phyloP scores from a whole-genome alignment of 2,329 filamentous ascomycete species.

The Neonectria ditissima region DNA sequence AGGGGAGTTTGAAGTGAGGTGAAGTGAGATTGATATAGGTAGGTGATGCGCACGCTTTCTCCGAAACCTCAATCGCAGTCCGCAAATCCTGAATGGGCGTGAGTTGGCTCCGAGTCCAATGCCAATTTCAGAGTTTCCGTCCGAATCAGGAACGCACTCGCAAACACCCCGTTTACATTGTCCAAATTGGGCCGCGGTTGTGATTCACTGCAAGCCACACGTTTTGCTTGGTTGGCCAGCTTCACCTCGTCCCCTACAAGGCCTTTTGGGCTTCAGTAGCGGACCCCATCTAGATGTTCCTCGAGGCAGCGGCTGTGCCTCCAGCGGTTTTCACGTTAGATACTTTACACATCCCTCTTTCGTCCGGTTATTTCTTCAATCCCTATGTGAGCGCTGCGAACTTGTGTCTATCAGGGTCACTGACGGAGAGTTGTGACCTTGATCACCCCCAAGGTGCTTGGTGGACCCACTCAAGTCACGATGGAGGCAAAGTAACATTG shows the following conservation, averaged over 20 bases:
- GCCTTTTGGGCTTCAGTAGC: not conserved
- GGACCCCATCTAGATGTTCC: not conserved
- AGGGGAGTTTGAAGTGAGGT: not conserved
- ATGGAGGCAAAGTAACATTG: not conserved
- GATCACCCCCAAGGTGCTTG: not conserved
- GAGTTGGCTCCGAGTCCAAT: not conserved
- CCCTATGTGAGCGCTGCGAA: not conserved
- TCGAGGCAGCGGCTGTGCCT: not conserved
- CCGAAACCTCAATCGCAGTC: not conserved
- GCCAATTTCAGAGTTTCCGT: not conserved
- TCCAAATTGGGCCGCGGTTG: not conserved
- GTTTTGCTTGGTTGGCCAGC: not conserved
- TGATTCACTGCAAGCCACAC: not conserved
- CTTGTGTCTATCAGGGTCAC: not conserved
- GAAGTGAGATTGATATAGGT: not conserved
- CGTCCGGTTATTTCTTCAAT: not conserved
- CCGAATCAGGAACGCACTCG: not conserved
- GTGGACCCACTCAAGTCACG: not conserved
- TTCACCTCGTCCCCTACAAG: not conserved
- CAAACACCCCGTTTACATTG: not conserved
- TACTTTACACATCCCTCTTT: not conserved
- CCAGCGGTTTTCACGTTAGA: not conserved
- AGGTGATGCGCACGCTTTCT: not conserved
- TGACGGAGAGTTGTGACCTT: not conserved
- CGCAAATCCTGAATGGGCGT: not conserved